Percentiles rank a stretch among this genome's conserved stretches.
Evolutionary conservation across 768 basidiomycete species (phyloP).

Genomic region (Boletus subparvulus): DNA sequence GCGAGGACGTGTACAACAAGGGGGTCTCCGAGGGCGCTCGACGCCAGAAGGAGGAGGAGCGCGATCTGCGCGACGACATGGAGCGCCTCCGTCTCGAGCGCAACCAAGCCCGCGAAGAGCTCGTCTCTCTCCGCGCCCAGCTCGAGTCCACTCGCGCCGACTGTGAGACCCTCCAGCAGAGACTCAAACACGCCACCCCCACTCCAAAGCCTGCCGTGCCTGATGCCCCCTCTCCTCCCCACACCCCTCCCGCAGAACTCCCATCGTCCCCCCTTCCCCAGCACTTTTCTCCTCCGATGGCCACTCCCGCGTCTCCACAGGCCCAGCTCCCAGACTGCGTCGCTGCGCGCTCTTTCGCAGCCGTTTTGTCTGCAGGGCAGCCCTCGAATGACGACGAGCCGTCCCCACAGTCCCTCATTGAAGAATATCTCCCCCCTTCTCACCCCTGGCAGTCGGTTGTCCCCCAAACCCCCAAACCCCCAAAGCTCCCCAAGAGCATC

Average conservation of each 20-base stretch:
- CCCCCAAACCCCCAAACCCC: conserved; percentile 13
- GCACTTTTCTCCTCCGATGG: conserved; percentile 24
- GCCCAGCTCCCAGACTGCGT: conserved; percentile 36
- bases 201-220: neutral
- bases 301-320: conserved; percentile 35
- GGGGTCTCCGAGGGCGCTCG: conserved; percentile 41
- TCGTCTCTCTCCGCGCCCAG: conserved; percentile 33
- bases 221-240: neutral
- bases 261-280: conserved; percentile 20
- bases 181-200: conserved; percentile 10
- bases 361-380: conserved; percentile 33
- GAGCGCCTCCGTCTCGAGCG: conserved; percentile 38
- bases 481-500: conserved; percentile 36
- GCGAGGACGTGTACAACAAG: conserved; percentile 40
- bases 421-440: conserved; percentile 15
- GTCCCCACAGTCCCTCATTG: conserved; percentile 21
- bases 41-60: conserved; percentile 40
- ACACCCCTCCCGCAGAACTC: conserved; percentile 18
- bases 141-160: conserved; percentile 34
- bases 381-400: conserved; percentile 25
- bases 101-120: conserved; percentile 36
- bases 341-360: conserved; percentile 35
- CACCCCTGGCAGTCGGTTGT: conserved; percentile 27
- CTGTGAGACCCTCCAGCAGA: conserved; percentile 32
- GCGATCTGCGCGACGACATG: conserved; percentile 32